Evolutionary conservation across 495 filamentous ascomycete genomes (phyloP).

Genomic region (Staphylotrichum longicolle): DNA sequence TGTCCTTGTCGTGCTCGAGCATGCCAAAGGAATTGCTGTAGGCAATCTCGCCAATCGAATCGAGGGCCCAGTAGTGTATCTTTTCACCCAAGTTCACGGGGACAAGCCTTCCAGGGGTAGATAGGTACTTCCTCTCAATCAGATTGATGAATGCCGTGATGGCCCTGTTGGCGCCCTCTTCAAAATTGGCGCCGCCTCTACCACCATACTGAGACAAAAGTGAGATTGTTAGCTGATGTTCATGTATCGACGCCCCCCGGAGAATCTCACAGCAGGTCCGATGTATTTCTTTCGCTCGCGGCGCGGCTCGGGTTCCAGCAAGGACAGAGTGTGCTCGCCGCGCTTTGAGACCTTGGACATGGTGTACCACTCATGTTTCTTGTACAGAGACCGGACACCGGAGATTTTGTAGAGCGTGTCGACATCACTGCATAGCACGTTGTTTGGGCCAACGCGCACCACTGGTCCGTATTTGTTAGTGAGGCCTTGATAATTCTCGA

Average conservation of each 20-base stretch:
- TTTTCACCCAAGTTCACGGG: constrained; percentile 53
- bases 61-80: constrained; percentile 55
- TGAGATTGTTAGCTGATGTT: background rate
- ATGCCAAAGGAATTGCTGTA: constrained; percentile 64
- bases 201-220: constrained; percentile 26
- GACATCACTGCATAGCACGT: constrained; percentile 38
- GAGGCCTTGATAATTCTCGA: constrained; percentile 14
- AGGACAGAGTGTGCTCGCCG: constrained; percentile 40
- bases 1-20: constrained; percentile 56
- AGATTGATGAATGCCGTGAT: constrained; percentile 42
- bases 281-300: constrained; percentile 35
- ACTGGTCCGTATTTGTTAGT: constrained; percentile 28
- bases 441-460: constrained; percentile 31
- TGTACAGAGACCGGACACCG: constrained; percentile 39
- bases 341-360: constrained; percentile 40
- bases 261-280: constrained; percentile 27
- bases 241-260: no score
- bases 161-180: constrained; percentile 48
- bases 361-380: constrained; percentile 44
- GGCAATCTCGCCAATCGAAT: constrained; percentile 63
- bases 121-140: constrained; percentile 50
- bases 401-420: constrained; percentile 43
- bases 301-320: constrained; percentile 29
- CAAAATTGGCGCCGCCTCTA: constrained; percentile 47
- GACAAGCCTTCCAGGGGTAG: constrained; percentile 40